Conservation (phyloP, 768 basidiomycete genomes). For the Kwoniella newhampshirensis region DNA sequence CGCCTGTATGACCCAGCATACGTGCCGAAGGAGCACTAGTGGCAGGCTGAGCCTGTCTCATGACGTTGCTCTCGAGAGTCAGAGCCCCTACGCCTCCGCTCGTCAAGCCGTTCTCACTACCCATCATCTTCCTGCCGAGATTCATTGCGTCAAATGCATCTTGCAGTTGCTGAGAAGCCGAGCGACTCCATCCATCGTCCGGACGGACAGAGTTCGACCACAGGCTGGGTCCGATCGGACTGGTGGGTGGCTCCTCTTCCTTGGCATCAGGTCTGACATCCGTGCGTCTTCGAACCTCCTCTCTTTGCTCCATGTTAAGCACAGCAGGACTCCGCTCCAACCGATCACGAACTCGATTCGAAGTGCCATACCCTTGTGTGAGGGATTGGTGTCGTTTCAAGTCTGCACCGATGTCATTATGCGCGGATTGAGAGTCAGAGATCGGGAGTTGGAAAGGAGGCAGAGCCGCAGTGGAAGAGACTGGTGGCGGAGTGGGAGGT, state of each 20-base stretch:
- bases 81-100: not conserved
- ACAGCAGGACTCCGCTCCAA: conserved; percentile 39
- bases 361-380: conserved; percentile 34
- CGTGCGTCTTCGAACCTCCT: conserved; percentile 16
- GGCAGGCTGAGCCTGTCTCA: conserved; percentile 18
- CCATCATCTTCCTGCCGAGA: conserved; percentile 36
- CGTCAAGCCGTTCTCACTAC: conserved; percentile 1
- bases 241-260: conserved; percentile 38
- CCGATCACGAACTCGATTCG: conserved; percentile 29
- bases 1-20: conserved; percentile 4
- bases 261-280: conserved; percentile 8
- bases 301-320: conserved; percentile 32
- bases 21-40: conserved; percentile 2
- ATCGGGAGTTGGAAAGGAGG: conserved; percentile 35
- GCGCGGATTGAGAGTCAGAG: not conserved
- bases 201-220: conserved; percentile 33
- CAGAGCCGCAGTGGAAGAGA: conserved; percentile 42
- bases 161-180: conserved; percentile 34
- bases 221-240: conserved; percentile 40
- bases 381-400: conserved; percentile 46
- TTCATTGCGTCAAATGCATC: conserved; percentile 51
- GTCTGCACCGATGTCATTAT: conserved; percentile 24
- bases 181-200: conserved; percentile 44
- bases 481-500: conserved; percentile 37
- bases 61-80: conserved; percentile 13